Evolutionary conservation across 768 basidiomycete genomes (phyloP), one percentile per base, ranked within the genome.

Genomic region (Suillus variegatus): DNA sequence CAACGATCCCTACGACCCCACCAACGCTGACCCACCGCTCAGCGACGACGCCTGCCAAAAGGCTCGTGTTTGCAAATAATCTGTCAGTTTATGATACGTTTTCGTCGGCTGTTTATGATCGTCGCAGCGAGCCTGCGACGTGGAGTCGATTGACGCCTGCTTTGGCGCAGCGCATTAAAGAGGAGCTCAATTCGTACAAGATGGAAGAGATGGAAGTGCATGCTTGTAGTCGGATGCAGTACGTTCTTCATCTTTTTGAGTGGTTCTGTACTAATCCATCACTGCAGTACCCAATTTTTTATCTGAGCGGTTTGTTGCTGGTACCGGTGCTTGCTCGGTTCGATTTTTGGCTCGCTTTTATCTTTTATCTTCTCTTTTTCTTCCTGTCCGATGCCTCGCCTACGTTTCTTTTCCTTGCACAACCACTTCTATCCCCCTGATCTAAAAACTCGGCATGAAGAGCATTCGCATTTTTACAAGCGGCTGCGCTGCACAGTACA

Each of bases 171-270:
- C 85, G 91, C 71, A 99, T 99, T 78, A 99, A 99, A 84, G 95
- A 97, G 80, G 94, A 97, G 80, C 82, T 99, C 61, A 99, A 99
- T 79, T 94, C 94, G 64, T 99, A 93, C 80, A 99, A 99, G 84
- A 94, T 98, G 92, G 95, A 97, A 79, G 95, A 98, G 81, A 99
- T 99, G 97, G 94, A 96, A 76, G 95, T 99, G 67, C 97, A 99
- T 78, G 92, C 93, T 70, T 82, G 91, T 60, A 96, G 94, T 78
- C 89, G 94, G 77, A 88, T 93, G 71, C 90, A 97, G 93, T 95
- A 76, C 70, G 93, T 87, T 63, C 61, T 54, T 65, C 58, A 60
- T 47, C 62, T 51, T 56, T 71, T 35, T 62, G 41, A n/a, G 67
- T 28, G 35, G 22, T 16, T 9, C 4, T 6, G 47, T 3, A 16